Evolutionary conservation across 1,284 basidiomycete species (phyloP).

Genomic region (Uromyces viciae-fabae): DNA sequence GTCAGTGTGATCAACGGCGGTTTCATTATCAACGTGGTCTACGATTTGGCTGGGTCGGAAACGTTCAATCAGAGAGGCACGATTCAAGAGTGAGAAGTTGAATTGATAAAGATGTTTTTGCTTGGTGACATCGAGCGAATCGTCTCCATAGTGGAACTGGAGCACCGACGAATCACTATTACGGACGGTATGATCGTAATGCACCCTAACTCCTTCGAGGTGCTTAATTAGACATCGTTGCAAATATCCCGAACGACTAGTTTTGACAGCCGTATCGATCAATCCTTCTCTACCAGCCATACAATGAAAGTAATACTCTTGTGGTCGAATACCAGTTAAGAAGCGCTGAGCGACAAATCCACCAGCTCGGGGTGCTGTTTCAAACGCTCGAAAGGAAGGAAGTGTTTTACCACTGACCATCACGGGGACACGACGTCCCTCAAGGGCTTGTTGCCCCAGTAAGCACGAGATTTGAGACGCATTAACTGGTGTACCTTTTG

Average conservation of each 20-base stretch:
- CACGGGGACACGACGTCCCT: slow-evolving; percentile 95
- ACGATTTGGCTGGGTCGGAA: slow-evolving; percentile 67
- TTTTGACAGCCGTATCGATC: slow-evolving; percentile 99
- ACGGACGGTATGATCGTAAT: slow-evolving; percentile 97
- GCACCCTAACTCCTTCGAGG: slow-evolving; percentile 88
- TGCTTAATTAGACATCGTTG: slow-evolving; percentile 99
- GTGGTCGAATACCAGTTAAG: slow-evolving; percentile 94
- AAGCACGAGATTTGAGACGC: slow-evolving; percentile 96
- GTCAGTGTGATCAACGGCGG: slow-evolving; percentile 78
- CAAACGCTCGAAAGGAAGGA: slow-evolving; percentile 94
- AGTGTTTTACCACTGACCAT: slow-evolving; percentile 99
- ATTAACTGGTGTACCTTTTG: slow-evolving; percentile 96
- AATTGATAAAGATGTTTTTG: slow-evolving; percentile 67
- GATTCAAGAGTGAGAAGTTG: slow-evolving; percentile 87
- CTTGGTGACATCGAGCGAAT: slow-evolving; percentile 92
- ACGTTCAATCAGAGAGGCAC: slow-evolving; percentile 71
- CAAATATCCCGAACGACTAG: slow-evolving; percentile 94
- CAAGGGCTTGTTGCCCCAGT: slow-evolving; percentile 93
- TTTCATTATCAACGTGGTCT: slow-evolving; percentile 65
- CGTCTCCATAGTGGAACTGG: slow-evolving; percentile 97
- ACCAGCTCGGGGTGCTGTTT: slow-evolving; percentile 93
- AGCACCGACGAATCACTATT: slow-evolving; percentile 88
- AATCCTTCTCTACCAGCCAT: slow-evolving; percentile 99
- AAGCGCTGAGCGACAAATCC: slow-evolving; percentile 99
- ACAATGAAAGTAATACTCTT: slow-evolving; percentile 99